Conservation (phyloP, 495 filamentous ascomycete genomes). For the Hypoxylon fragiforme region DNA sequence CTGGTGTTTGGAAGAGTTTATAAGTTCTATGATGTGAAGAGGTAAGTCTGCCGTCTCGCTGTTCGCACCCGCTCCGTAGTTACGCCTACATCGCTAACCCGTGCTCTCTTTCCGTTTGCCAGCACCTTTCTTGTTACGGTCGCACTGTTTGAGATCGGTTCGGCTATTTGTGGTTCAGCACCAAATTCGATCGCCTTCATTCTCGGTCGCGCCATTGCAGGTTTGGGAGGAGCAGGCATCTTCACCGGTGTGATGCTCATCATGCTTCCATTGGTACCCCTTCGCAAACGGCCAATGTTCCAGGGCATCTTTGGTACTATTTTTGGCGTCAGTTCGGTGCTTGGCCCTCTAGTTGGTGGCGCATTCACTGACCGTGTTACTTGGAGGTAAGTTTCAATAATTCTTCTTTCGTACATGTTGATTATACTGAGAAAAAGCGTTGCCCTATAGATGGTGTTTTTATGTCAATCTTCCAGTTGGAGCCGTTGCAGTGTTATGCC, state of each 20-base stretch:
- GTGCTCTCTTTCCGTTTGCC: background rate
- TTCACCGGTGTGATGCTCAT: conserved; percentile 60
- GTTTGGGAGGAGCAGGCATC: conserved; percentile 58
- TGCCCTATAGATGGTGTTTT: conserved; percentile 57
- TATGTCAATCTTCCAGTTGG: conserved; percentile 68
- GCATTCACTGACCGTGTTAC: conserved; percentile 51
- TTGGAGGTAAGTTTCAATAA: conserved; percentile 55
- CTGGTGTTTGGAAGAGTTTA: conserved; percentile 80
- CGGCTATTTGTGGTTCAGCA: conserved; percentile 64
- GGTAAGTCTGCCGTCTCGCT: conserved; percentile 40
- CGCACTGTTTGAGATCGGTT: conserved; percentile 64
- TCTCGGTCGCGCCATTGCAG: conserved; percentile 65
- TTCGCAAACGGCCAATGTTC: conserved; percentile 58
- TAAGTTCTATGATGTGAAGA: conserved; percentile 78
- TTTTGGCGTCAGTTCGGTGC: conserved; percentile 54
- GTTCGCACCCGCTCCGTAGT: background rate
- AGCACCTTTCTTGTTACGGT: conserved; percentile 55
- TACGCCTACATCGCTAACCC: background rate
- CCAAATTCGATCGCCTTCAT: conserved; percentile 62
- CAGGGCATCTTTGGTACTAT: conserved; percentile 60
- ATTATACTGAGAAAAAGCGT: too few species aligned
- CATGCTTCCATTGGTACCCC: conserved; percentile 59
- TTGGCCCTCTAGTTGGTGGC: conserved; percentile 54
- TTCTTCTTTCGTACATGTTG: too few species aligned
- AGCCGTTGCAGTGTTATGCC: conserved; percentile 50